These are phyloP conservation scores for Emmonsiellopsis sp. DNA, from an alignment of 2,329 filamentous ascomycete species.

Conservation along the genomic window DNA sequence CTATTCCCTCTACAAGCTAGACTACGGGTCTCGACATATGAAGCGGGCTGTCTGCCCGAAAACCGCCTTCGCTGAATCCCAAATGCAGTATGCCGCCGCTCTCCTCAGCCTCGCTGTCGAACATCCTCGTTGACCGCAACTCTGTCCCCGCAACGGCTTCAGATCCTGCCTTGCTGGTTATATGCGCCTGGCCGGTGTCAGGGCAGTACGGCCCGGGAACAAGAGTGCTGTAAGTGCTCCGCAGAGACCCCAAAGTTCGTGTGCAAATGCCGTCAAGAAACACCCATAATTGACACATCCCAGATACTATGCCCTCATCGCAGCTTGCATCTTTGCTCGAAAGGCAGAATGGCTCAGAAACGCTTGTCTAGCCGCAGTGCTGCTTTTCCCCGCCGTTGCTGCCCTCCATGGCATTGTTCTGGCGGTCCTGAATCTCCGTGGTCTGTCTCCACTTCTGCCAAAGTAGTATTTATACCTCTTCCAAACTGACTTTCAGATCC, in stretches of 20 bases:
- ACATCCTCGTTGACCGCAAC: constrained; percentile 13
- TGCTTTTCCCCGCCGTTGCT: constrained; percentile 55
- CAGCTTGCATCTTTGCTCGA: constrained; percentile 53
- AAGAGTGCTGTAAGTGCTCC: constrained; percentile 27
- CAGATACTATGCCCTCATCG: constrained; percentile 56
- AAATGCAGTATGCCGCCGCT: constrained; percentile 26
- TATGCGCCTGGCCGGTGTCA: constrained; percentile 36
- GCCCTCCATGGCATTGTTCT: constrained; percentile 56
- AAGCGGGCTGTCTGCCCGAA: too few relatives aligned
- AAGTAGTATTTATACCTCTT: neutral
- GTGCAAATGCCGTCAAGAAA: too few relatives aligned
- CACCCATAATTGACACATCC: too few relatives aligned
- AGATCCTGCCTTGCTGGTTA: constrained; percentile 21
- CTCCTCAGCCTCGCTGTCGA: constrained; percentile 19
- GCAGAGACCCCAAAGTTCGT: neutral
- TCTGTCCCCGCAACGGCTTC: constrained; percentile 15
- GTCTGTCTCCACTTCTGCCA: constrained; percentile 31
- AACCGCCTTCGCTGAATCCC: neutral
- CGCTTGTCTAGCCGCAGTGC: constrained; percentile 53
- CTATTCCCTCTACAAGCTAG: too few relatives aligned
- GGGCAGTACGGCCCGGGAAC: constrained; percentile 35
- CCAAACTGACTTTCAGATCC: neutral
- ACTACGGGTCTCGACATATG: too few relatives aligned
- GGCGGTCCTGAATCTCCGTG: constrained; percentile 47
- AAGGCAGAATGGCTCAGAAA: constrained; percentile 53